A percentile compares a stretch with the other conserved stretches of the same genome.
Conservation (phyloP, 805 yeast species). For the Yarrowia sp. region DNA sequence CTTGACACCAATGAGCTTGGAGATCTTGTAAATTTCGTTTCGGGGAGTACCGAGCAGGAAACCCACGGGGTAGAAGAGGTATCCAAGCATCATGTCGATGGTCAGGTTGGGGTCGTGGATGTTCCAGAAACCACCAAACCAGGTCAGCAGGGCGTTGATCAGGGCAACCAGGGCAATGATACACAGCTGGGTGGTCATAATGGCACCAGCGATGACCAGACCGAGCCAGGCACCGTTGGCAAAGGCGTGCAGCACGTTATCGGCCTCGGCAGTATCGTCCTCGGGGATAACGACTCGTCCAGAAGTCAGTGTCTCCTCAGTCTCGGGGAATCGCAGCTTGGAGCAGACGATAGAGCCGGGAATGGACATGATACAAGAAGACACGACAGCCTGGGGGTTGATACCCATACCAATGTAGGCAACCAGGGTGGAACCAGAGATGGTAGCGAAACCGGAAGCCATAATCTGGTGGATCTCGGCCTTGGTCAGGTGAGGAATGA, state of each 20-base stretch:
- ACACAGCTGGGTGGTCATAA: slow-evolving; percentile 65
- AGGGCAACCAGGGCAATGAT: slow-evolving; percentile 66
- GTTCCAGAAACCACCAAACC: slow-evolving; percentile 71
- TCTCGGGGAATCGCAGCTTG: slow-evolving; percentile 65
- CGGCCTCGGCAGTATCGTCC: slow-evolving; percentile 54
- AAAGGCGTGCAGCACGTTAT: slow-evolving; percentile 64
- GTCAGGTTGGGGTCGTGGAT: slow-evolving; percentile 57
- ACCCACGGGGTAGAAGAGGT: slow-evolving; percentile 65
- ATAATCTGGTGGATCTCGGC: slow-evolving; percentile 69
- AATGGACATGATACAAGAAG: slow-evolving; percentile 74
- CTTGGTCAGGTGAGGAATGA: slow-evolving; percentile 63
- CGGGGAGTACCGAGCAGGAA: slow-evolving; percentile 65
- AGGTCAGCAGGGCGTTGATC: slow-evolving; percentile 61
- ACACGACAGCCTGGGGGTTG: slow-evolving; percentile 65
- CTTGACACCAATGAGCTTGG: slow-evolving; percentile 62
- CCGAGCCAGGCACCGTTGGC: slow-evolving; percentile 67
- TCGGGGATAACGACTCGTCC: slow-evolving; percentile 60
- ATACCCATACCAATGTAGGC: slow-evolving; percentile 69
- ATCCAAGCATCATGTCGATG: slow-evolving; percentile 63
- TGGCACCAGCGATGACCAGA: slow-evolving; percentile 61
- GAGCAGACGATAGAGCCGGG: slow-evolving; percentile 69
- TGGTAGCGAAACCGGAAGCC: slow-evolving; percentile 69
- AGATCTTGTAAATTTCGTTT: slow-evolving; percentile 59
- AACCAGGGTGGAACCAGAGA: slow-evolving; percentile 68
- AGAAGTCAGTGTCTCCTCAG: slow-evolving; percentile 60